Conservation (phyloP, 805 yeast genomes). For the Metschnikowia arizonensis region DNA sequence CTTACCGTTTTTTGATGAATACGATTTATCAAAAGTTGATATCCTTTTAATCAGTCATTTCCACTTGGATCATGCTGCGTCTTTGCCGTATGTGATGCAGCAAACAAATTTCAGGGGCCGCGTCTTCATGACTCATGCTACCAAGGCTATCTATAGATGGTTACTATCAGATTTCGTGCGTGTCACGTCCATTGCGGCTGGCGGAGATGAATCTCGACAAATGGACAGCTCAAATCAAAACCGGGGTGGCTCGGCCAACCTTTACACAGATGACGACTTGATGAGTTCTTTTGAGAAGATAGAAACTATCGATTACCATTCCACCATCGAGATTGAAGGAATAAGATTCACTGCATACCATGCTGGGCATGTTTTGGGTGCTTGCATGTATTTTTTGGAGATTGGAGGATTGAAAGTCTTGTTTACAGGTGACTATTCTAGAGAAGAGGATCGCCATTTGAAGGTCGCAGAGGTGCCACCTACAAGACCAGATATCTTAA, state of each 20-base stretch:
- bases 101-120: constrained; percentile 92
- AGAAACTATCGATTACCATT: constrained; percentile 92
- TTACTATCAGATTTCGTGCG: constrained; percentile 88
- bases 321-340: constrained; percentile 92
- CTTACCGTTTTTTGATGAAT: constrained; percentile 93
- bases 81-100: constrained; percentile 96
- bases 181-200: constrained; percentile 62
- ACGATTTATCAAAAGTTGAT: constrained; percentile 83
- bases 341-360: constrained; percentile 95
- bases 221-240: constrained; percentile 12
- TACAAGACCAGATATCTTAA: constrained; percentile 77
- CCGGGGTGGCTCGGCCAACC: constrained; percentile 36
- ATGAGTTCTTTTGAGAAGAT: constrained; percentile 82
- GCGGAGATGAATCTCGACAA: constrained; percentile 30
- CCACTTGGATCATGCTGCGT: constrained; percentile 97
- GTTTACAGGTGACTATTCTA: constrained; percentile 95
- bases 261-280: constrained; percentile 89
- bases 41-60: constrained; percentile 86
- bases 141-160: constrained; percentile 97
- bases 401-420: constrained; percentile 85
- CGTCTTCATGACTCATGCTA: constrained; percentile 98
- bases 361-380: constrained; percentile 99
- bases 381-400: constrained; percentile 95
- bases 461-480: constrained; percentile 95
- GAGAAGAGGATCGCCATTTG: constrained; percentile 93